A percentile compares a stretch with the other conserved stretches of the same genome.
Conservation (phyloP, 2,329 filamentous ascomycete genomes). For the Purpureocillium lavendulum region DNA sequence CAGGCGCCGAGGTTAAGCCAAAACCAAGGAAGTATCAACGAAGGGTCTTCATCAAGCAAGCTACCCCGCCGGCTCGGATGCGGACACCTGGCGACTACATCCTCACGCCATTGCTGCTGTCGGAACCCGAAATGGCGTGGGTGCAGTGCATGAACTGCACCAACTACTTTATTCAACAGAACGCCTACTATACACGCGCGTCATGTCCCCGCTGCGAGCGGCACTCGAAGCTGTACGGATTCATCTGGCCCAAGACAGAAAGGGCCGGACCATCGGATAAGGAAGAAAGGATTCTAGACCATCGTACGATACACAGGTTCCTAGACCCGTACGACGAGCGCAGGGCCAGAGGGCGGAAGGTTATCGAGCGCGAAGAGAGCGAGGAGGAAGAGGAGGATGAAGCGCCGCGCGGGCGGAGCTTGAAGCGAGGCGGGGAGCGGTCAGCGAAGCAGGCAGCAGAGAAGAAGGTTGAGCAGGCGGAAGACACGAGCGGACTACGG, state of each 20-base stretch:
- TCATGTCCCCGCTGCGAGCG: constrained; percentile 90
- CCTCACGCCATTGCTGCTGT: constrained; percentile 67
- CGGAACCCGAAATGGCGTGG: constrained; percentile 71
- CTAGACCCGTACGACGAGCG: constrained; percentile 62
- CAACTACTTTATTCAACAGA: constrained; percentile 74
- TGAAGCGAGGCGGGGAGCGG: constrained; percentile 1
- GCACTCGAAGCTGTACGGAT: constrained; percentile 93
- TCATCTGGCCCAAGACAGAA: constrained; percentile 92
- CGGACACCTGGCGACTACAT: constrained; percentile 74
- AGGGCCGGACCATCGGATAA: constrained; percentile 66
- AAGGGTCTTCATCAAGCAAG: constrained; percentile 23
- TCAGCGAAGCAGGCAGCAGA: background rate
- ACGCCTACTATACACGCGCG: constrained; percentile 78
- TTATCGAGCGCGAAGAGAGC: constrained; percentile 8
- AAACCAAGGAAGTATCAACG: constrained; percentile 26
- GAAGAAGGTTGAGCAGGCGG: constrained; percentile 1
- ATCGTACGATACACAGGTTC: constrained; percentile 81
- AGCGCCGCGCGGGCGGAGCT: constrained; percentile 1
- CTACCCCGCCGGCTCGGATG: constrained; percentile 20
- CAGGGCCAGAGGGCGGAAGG: constrained; percentile 33
- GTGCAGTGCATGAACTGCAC: constrained; percentile 82
- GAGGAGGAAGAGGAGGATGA: constrained; percentile 15
- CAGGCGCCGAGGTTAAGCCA: constrained; percentile 1
- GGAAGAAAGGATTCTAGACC: constrained; percentile 67
- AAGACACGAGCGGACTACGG: constrained; percentile 11